Evolutionary conservation across 2,329 filamentous ascomycete genomes (phyloP).

Genomic region (Diaporthe sp.): DNA sequence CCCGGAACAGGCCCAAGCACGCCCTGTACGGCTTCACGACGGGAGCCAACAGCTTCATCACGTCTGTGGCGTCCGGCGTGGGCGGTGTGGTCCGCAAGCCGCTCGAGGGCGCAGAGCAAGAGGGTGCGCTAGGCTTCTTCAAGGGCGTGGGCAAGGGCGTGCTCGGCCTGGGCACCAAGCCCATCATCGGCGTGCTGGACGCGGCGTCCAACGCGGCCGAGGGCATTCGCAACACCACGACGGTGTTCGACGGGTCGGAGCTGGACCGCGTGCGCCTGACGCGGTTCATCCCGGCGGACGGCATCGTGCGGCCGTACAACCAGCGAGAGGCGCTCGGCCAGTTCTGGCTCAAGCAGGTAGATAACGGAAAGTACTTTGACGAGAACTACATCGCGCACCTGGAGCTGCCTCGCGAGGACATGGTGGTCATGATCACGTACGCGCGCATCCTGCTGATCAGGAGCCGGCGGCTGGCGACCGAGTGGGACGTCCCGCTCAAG

Average conservation of each 20-base stretch:
- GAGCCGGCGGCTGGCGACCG: slow-evolving; percentile 85
- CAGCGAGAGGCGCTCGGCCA: slow-evolving; percentile 96
- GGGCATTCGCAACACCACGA: slow-evolving; percentile 98
- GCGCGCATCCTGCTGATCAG: slow-evolving; percentile 90
- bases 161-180: slow-evolving; percentile 94
- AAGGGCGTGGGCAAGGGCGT: slow-evolving; percentile 98
- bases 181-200: slow-evolving; percentile 95
- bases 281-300: slow-evolving; percentile 91
- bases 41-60: slow-evolving; percentile 94
- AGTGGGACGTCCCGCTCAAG: slow-evolving; percentile 97
- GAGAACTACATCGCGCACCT: slow-evolving; percentile 97
- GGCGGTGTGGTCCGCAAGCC: slow-evolving; percentile 94
- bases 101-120: slow-evolving; percentile 94
- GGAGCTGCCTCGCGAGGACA: slow-evolving; percentile 89
- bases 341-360: slow-evolving; percentile 98
- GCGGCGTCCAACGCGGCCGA: slow-evolving; percentile 97
- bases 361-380: slow-evolving; percentile 98
- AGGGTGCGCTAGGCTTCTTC: slow-evolving; percentile 93
- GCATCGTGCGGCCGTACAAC: slow-evolving; percentile 93
- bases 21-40: slow-evolving; percentile 96
- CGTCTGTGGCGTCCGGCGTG: slow-evolving; percentile 91
- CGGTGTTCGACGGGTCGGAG: slow-evolving; percentile 94
- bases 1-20: slow-evolving; percentile 95
- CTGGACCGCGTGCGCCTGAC: slow-evolving; percentile 95
- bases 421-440: slow-evolving; percentile 91